Evolutionary conservation across 2,329 filamentous ascomycete genomes (phyloP).

Genomic region (Acrocalymma vagum): DNA sequence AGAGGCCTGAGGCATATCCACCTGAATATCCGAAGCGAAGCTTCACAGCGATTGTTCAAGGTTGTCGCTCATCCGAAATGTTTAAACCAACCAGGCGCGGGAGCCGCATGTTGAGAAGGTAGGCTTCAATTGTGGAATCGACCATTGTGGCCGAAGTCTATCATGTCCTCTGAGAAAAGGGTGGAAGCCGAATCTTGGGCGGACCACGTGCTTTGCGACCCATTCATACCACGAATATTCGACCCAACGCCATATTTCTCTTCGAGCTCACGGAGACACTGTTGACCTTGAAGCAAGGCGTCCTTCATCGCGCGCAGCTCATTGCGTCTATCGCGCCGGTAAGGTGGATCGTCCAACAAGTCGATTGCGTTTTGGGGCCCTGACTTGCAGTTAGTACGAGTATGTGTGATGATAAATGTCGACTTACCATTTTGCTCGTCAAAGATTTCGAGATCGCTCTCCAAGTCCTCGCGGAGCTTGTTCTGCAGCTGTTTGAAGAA

Average conservation of each 20-base stretch:
- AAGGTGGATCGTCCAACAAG: constrained; percentile 20
- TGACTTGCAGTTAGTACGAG: constrained; percentile 5
- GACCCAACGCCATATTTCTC: too few relatives aligned
- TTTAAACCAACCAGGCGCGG: too few relatives aligned
- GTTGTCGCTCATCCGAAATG: too few relatives aligned
- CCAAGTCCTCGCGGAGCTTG: constrained; percentile 33
- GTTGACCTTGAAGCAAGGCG: constrained; percentile 19
- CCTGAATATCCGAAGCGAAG: too few relatives aligned
- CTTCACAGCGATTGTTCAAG: too few relatives aligned
- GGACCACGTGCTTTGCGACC: too few relatives aligned
- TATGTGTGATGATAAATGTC: background rate
- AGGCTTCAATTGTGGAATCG: background rate
- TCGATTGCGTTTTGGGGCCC: constrained; percentile 16
- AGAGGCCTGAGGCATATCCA: too few relatives aligned
- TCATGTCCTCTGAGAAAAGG: constrained; percentile 11
- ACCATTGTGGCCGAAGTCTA: constrained; percentile 5
- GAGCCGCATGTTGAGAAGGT: background rate
- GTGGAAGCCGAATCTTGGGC: constrained; percentile 9
- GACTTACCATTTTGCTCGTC: constrained; percentile 28
- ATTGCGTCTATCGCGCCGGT: constrained; percentile 18
- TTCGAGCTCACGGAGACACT: constrained; percentile 20
- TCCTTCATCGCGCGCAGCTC: constrained; percentile 15
- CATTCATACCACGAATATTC: too few relatives aligned
- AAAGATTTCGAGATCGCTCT: constrained; percentile 26
- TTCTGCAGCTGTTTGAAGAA: constrained; percentile 37